Base-by-base conservation (phyloP, 2,329 filamentous ascomycete species). In the Pseudocercospora musae region DNA sequence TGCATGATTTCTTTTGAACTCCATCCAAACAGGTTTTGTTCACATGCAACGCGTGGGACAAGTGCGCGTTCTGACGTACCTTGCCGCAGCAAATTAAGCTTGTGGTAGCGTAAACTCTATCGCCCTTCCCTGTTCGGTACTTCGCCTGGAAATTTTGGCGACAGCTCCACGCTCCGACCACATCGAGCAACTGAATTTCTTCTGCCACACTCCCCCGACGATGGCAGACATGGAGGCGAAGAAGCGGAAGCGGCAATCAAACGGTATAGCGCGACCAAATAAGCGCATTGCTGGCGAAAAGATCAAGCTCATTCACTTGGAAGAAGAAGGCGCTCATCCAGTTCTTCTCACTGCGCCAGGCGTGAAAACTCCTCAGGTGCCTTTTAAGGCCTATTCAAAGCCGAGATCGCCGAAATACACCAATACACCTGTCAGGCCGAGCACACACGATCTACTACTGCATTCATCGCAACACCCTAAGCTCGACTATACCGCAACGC, bases 381-480 rank as follows among this genome's bases (percentile, higher is more conserved):
- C 80, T 57, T 78, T 85, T 73, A 81, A 82, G 61, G 74, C 80
- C 10, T 86, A 84, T 71, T 75, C 77, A 40, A 77, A 79, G 69
- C 31, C 68, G 9, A 57, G 29, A 9, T 59, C 65, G 4, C 33
- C 57, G 20, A 70, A 68, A 31, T 33, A 61, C 23, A 61, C 63
- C 65, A 71, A 58, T 40, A 53, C 48, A 33, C 52, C 58, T 23
- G 56, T 66, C n/a, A 78, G 54, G 72, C 81, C 67, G 54, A 72
- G 25, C 66, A 71, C 76, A 6, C 79, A 82, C 46, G 80, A 85
- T 59, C 72, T 87, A 6, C 79, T 88, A 37, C 79, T 88, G 9
- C 85, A 88, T 63, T 86, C 85, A 5, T 86, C 85, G 25, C 77
- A 82, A 54, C 86, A 88, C 66, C 78, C 83, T 13, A 84, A 81